Conservation (phyloP, 148 eudicot genomes). For the Arctostaphylos glauca region DNA sequence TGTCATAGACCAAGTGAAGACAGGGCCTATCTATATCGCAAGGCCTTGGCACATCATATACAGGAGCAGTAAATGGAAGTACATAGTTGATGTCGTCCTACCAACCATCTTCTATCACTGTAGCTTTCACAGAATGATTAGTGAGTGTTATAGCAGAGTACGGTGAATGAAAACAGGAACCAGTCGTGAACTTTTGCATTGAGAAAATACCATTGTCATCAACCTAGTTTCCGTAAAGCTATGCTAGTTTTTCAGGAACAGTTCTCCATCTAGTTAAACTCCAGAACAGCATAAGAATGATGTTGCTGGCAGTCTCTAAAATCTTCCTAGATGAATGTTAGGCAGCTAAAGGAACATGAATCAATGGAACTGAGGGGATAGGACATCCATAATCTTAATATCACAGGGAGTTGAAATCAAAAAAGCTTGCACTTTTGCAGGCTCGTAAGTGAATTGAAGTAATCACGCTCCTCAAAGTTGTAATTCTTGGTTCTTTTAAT, state of each 20-base stretch:
- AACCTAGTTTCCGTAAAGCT: background rate
- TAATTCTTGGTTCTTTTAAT: background rate
- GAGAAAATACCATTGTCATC: background rate
- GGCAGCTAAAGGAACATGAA: background rate
- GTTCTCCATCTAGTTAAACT: background rate
- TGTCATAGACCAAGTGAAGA: conserved; percentile 27
- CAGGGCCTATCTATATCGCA: conserved; percentile 11
- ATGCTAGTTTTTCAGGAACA: background rate
- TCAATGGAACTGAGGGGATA: background rate
- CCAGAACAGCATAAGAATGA: background rate
- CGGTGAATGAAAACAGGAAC: background rate
- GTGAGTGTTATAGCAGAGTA: background rate
- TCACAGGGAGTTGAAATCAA: background rate
- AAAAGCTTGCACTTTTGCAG: background rate
- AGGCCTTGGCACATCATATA: no score
- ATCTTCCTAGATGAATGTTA: background rate
- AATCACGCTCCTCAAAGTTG: background rate
- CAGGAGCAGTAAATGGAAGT: no score
- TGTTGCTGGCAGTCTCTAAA: background rate
- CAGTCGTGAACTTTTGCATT: background rate
- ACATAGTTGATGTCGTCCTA: conserved; percentile 25
- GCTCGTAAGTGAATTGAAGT: background rate
- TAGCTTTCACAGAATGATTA: conserved; percentile 10
- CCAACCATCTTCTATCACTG: conserved; percentile 6
- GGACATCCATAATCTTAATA: background rate